Base-by-base conservation (phyloP, 495 filamentous ascomycete species). In the Penicillium psychrofluorescens region DNA sequence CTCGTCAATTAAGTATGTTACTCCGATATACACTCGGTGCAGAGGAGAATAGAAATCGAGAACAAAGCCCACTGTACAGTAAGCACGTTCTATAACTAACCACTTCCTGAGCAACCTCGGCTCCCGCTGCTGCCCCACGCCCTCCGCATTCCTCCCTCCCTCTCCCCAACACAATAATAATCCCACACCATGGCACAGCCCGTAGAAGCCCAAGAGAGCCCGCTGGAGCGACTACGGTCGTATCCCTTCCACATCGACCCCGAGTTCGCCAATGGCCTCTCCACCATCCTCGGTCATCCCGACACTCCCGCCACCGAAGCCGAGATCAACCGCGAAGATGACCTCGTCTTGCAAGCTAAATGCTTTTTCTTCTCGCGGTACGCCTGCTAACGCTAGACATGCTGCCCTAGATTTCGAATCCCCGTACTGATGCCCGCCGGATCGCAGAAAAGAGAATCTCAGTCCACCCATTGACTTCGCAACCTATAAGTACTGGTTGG, bases 281-380 rank as follows among this genome's bases (percentile, higher is more conserved):
- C 63, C 8, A 65, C 69, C 28, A 75, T 78, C 40, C 60, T 77
- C 8, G 65, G 68, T 33, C 67, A 74, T 38, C 56, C 63, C 27
- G 54, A 53, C 33, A 56, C 48, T 7, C 64, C 65, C 22, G 70
- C 68, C n/a, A 64, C 65, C 13, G 62, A 66, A 35, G 48, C 54
- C n/a, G 70, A 72, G 51, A 59, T 72, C 13, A 49, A 48, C 34
- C 59, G 62, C 6, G 53, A 63, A 12, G 66, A 71, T 51, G 67
- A 72, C 49, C 55, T 77, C 27, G 64, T 71, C 10, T 46, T 75
- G 12, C 69, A 72, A 38, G 74, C 74, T 8, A 71, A 74, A 55
- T 78, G 73, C 46, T 78, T 74, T 49, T 78, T 74, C 42, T 75
- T 68, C 44, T 63, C 72, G 34, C 67, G 71, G 72, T 73, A 62